These are phyloP conservation scores for Salix dunnii DNA, from an alignment of 345 rosid genomes.

Conservation along the genomic window DNA sequence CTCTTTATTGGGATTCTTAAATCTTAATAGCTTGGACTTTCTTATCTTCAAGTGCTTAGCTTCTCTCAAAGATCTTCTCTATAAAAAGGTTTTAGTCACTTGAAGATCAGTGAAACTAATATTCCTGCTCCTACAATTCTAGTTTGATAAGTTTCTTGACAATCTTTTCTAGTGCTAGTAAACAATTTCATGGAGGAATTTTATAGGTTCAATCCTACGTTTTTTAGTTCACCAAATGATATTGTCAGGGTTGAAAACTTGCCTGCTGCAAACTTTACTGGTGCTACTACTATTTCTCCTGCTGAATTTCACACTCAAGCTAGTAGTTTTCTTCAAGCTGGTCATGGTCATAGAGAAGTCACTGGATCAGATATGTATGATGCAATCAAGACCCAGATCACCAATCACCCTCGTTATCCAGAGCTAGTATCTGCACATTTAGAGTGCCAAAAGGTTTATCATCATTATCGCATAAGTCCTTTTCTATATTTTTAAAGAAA, in stretches of 20 bases:
- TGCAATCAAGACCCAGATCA: conserved; percentile 59
- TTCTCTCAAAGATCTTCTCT: neutral
- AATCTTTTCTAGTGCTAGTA: neutral
- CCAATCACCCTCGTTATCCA: conserved; percentile 60
- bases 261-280: conserved; percentile 4
- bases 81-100: neutral
- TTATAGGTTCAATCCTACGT: conserved; percentile 29
- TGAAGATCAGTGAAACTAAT: neutral
- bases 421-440: conserved; percentile 52
- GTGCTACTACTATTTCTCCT: neutral
- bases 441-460: conserved; percentile 54
- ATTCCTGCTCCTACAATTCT: neutral
- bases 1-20: neutral
- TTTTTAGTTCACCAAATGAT: conserved; percentile 18
- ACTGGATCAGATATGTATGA: conserved; percentile 36
- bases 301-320: conserved; percentile 17
- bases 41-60: neutral
- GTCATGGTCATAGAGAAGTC: conserved; percentile 4
- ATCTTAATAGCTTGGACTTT: neutral
- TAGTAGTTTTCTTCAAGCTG: conserved; percentile 17
- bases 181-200: conserved; percentile 35
- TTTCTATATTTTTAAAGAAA: neutral
- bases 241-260: conserved; percentile 11
- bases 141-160: neutral
- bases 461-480: no score